Conservation (phyloP, 1,284 basidiomycete species). For the Amylostereum chailletii region DNA sequence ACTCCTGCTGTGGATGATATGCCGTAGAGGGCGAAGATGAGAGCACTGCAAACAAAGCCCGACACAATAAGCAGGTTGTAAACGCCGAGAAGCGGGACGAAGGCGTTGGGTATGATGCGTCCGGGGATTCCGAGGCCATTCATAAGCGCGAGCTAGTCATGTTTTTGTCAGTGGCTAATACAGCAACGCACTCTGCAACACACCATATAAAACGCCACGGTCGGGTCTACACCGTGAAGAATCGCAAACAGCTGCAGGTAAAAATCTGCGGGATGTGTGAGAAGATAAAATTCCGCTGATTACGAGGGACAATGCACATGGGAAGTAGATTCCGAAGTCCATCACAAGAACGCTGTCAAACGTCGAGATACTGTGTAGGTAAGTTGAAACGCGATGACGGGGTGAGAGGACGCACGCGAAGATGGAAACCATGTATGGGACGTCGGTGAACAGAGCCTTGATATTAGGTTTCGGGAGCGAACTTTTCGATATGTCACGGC, state of each 20-base stretch:
- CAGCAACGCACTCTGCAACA: neutral
- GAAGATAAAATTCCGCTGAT: neutral
- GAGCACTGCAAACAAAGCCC: conserved; percentile 5
- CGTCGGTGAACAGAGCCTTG: neutral
- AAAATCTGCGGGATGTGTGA: conserved; percentile 7
- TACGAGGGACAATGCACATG: conserved; percentile 7
- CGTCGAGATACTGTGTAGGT: neutral
- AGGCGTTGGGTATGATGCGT: conserved; percentile 12
- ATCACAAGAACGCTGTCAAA: conserved; percentile 8
- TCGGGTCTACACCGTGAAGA: conserved; percentile 1
- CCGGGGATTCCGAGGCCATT: conserved; percentile 11
- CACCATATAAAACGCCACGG: conserved; percentile 5
- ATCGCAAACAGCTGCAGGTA: conserved; percentile 14
- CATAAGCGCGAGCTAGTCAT: conserved; percentile 13
- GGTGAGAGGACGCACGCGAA: conserved; percentile 11
- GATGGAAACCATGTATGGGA: conserved; percentile 5
- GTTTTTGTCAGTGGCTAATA: neutral
- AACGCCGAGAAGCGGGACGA: conserved; percentile 9
- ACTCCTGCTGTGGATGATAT: conserved; percentile 6
- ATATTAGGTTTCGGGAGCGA: neutral
- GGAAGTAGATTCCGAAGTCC: conserved; percentile 12
- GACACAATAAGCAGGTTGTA: conserved; percentile 3
- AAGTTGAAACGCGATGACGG: neutral
- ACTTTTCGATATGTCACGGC: neutral
- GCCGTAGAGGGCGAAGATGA: conserved; percentile 16